Evolutionary conservation across 768 basidiomycete species (phyloP).

Genomic region (Collybia sordida): DNA sequence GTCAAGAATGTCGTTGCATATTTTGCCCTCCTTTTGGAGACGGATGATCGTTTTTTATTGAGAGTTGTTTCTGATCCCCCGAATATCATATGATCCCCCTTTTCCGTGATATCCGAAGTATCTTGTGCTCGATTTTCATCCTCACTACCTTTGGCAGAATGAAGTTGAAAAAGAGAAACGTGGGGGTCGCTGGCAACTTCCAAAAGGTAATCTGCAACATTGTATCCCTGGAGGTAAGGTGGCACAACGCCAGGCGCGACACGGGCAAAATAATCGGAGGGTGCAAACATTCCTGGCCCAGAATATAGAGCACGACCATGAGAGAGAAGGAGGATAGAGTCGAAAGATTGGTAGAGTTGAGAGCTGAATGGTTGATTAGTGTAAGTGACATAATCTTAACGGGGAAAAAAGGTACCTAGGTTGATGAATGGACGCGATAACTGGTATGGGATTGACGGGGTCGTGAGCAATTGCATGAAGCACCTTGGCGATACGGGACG

Average conservation of each 20-base stretch:
- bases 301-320: conserved; percentile 78
- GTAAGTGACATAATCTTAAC: neutral
- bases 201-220: conserved; percentile 89
- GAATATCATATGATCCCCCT: neutral
- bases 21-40: conserved; percentile 17
- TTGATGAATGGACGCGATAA: conserved; percentile 88
- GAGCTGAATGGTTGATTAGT: conserved; percentile 43
- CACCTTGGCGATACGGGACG: conserved; percentile 74
- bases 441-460: conserved; percentile 65
- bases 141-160: neutral
- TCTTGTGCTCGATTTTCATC: neutral
- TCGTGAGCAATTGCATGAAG: conserved; percentile 77
- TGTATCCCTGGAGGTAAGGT: conserved; percentile 77
- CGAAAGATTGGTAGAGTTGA: conserved; percentile 82
- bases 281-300: conserved; percentile 72
- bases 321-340: conserved; percentile 75
- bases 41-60: conserved; percentile 9
- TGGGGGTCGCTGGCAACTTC: conserved; percentile 79
- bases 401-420: conserved; percentile 53
- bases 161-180: conserved; percentile 40
- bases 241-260: conserved; percentile 37
- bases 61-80: no score
- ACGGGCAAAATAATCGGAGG: conserved; percentile 63
- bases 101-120: conserved; percentile 8
- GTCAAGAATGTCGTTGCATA: conserved; percentile 86